Evolutionary conservation across 1,284 basidiomycete genomes (phyloP), one percentile per base, ranked within the genome.

Genomic region (Porogramme epimiltina): DNA sequence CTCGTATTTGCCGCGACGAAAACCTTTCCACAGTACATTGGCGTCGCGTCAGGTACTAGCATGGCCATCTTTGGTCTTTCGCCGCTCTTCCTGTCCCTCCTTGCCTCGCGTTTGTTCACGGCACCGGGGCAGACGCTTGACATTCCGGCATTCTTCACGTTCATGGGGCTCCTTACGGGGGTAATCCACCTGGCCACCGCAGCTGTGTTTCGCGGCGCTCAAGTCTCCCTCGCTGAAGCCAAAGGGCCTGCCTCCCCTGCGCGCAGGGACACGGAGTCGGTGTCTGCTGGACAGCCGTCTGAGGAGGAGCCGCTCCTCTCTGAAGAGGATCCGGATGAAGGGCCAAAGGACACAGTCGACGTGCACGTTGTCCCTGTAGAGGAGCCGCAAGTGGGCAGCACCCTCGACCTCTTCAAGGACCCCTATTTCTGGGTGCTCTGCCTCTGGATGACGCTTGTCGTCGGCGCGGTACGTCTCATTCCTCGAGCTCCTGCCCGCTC

Each of bases 51-150:
- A 0, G 89, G 88, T 4, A 70, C 74, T 6, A 85, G 78, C 63
- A 82, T 84, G 75, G 81, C 87, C 2, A 70, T 90, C 24, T 90
- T 89, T 61, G 87, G 89, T 19, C 76, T 91, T 44, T 91, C 89
- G 0, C 89, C 89, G 0, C 70, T 90, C 20, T 81, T 88, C 57
- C 74, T 91, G 6, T 85, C 88, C n/a, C 55, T 79, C 23, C 56
- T 91, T 38, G 87, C 85, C 3, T 80, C 84, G 2, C 69, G 56
- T 11, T 82, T 76, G 62, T 89, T 89, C 67, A 82, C 78, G 5
- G 66, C 74, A 39, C 59, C 70, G 2, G 67, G 68, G 24, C 72
- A 73, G 20, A 79, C 75, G 16, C 66, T 91, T 4, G 68, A 87
- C 47, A 74, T 87, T n/a, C 70, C 77, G 1, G 62, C 60, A 19